Percentiles rank a stretch among this genome's conserved stretches.
Evolutionary conservation across 305 asterid species (phyloP).

Genomic region (Euphrasia arctica): DNA sequence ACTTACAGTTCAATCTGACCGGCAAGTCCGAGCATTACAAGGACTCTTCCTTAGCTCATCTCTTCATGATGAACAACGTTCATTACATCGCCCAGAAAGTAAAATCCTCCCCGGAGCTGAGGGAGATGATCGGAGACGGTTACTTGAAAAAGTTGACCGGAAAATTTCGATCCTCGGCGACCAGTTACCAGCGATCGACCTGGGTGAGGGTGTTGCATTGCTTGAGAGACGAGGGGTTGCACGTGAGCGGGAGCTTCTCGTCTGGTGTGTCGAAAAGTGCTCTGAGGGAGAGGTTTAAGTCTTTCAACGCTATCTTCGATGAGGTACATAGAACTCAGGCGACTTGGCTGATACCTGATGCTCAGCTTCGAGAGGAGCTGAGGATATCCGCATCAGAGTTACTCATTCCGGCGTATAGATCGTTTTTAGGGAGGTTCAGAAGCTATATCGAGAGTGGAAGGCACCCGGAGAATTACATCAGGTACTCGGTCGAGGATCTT

Average conservation of each 20-base stretch:
- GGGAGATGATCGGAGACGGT: neutral
- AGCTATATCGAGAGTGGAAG: constrained; percentile 73
- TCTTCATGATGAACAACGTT: neutral
- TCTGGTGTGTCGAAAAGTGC: neutral
- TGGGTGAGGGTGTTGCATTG: neutral
- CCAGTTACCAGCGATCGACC: neutral
- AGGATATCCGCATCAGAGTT: neutral
- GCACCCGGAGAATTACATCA: constrained; percentile 72
- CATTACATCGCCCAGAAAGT: neutral
- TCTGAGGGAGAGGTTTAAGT: neutral
- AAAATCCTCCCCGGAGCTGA: neutral
- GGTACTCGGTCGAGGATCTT: constrained; percentile 70
- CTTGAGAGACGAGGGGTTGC: neutral
- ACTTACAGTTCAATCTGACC: neutral
- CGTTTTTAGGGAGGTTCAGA: constrained; percentile 68
- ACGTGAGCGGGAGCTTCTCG: neutral
- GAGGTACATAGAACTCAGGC: neutral
- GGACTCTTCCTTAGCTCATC: neutral
- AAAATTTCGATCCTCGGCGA: neutral
- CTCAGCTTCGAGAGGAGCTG: constrained; percentile 1
- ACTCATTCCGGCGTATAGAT: constrained; percentile 52
- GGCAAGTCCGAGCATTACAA: neutral
- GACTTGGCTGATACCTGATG: neutral
- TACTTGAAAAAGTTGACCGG: neutral
- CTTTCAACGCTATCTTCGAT: neutral